phyloP scores from a whole-genome alignment of 495 filamentous ascomycete genomes.

The Penicillium daleae region DNA sequence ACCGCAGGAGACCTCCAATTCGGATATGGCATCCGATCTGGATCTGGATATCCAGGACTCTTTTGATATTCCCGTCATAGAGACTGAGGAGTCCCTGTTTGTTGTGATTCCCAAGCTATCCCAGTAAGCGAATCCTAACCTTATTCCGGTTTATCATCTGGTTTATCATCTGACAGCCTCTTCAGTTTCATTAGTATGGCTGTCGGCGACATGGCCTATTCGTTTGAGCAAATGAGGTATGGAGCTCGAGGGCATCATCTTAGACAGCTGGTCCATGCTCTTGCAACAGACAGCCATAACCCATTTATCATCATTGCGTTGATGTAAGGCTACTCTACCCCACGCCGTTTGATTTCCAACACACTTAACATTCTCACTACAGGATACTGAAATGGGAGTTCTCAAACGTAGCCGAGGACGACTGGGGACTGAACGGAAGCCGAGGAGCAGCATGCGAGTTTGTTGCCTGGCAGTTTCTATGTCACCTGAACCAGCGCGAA shows the following conservation, averaged over 20 bases:
- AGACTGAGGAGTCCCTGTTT: constrained; percentile 64
- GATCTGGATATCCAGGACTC: constrained; percentile 26
- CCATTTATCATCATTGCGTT: constrained; percentile 76
- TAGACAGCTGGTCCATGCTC: constrained; percentile 64
- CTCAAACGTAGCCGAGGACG: constrained; percentile 59
- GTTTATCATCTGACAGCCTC: background rate
- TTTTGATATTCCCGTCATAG: constrained; percentile 62
- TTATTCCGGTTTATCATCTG: background rate
- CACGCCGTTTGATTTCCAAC: background rate
- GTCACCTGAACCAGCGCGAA: constrained; percentile 76
- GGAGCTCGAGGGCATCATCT: constrained; percentile 66
- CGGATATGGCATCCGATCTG: constrained; percentile 10
- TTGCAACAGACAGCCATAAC: constrained; percentile 69
- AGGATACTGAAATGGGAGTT: constrained; percentile 86
- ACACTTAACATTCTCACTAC: background rate
- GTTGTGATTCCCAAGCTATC: constrained; percentile 71
- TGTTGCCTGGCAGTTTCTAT: constrained; percentile 87
- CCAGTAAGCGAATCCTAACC: constrained; percentile 45
- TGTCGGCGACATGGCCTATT: constrained; percentile 65
- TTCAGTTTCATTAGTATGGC: constrained; percentile 54
- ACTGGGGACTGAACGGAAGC: constrained; percentile 72
- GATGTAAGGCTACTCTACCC: constrained; percentile 56
- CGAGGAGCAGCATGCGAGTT: constrained; percentile 88
- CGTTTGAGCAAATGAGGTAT: constrained; percentile 79
- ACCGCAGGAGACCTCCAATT: background rate